Conservation (phyloP, 148 eudicot species). For the Arbutus unedo region DNA sequence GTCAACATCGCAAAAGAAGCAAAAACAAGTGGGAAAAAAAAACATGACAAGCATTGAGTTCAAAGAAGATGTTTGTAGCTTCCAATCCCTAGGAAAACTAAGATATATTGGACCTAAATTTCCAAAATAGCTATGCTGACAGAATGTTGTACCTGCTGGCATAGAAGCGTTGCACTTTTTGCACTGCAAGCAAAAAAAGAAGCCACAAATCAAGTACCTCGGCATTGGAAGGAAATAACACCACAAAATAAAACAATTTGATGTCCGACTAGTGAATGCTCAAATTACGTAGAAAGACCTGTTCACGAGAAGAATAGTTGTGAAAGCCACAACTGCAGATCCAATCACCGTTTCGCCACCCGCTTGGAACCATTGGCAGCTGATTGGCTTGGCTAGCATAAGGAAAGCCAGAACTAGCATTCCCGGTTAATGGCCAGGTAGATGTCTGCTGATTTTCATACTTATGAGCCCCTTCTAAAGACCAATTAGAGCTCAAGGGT, state of each 20-base stretch:
- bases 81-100: not conserved
- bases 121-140: not conserved
- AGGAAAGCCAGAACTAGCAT: slow-evolving; percentile 25
- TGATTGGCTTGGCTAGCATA: slow-evolving; percentile 36
- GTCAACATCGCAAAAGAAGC: not conserved
- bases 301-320: slow-evolving; percentile 60
- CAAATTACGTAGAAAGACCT: slow-evolving; percentile 32
- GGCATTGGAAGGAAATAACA: not conserved
- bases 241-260: not conserved
- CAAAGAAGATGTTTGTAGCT: not conserved
- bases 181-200: slow-evolving; percentile 45
- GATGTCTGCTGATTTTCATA: slow-evolving; percentile 30
- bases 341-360: slow-evolving; percentile 82
- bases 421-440: slow-evolving; percentile 32
- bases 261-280: not conserved
- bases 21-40: not conserved
- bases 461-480: slow-evolving; percentile 32
- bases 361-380: slow-evolving; percentile 38
- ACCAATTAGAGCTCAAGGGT: slow-evolving; percentile 44
- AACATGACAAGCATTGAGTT: not conserved
- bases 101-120: not conserved
- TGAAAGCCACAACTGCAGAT: slow-evolving; percentile 75
- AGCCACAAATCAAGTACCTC: slow-evolving; percentile 12
- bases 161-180: slow-evolving; percentile 61
- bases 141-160: slow-evolving; percentile 45